A percentile compares a stretch with the other conserved stretches of the same genome.
Evolutionary conservation across 805 yeast species (phyloP).

Genomic region (Monosporozyma yasuniensis): DNA sequence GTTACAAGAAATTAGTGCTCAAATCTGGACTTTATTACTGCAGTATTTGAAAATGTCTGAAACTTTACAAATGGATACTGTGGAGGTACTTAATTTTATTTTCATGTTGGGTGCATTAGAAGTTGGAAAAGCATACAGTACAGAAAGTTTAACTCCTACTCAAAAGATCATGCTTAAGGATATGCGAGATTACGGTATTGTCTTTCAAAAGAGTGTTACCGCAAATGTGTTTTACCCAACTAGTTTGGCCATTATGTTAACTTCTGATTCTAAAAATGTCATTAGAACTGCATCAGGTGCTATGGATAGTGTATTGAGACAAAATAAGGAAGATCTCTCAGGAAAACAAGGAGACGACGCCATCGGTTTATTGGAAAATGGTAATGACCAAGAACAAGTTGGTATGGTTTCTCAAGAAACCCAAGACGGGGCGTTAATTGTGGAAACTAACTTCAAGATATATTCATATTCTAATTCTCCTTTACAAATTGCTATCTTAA

Average conservation of each 20-base stretch:
- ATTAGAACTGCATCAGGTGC: slow-evolving; percentile 62
- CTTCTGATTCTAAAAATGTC: slow-evolving; percentile 69
- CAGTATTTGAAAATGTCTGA: slow-evolving; percentile 84
- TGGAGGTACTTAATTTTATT: slow-evolving; percentile 87
- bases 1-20: slow-evolving; percentile 86
- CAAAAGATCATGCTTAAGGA: slow-evolving; percentile 84
- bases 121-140: slow-evolving; percentile 76
- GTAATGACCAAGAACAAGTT: slow-evolving; percentile 24
- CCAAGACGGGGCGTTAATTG: slow-evolving; percentile 60
- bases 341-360: slow-evolving; percentile 8
- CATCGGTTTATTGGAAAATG: slow-evolving; percentile 7
- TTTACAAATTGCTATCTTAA: slow-evolving; percentile 84
- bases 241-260: slow-evolving; percentile 76
- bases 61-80: slow-evolving; percentile 84
- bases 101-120: slow-evolving; percentile 91
- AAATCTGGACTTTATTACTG: slow-evolving; percentile 83
- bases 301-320: slow-evolving; percentile 55
- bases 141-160: slow-evolving; percentile 61
- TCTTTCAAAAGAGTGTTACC: slow-evolving; percentile 55
- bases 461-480: slow-evolving; percentile 94
- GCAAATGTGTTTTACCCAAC: slow-evolving; percentile 79
- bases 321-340: slow-evolving; percentile 11
- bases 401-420: slow-evolving; percentile 19
- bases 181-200: slow-evolving; percentile 82
- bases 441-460: slow-evolving; percentile 88